Evolutionary conservation across 768 basidiomycete genomes (phyloP).

Genomic region (Atractiella rhizophila): DNA sequence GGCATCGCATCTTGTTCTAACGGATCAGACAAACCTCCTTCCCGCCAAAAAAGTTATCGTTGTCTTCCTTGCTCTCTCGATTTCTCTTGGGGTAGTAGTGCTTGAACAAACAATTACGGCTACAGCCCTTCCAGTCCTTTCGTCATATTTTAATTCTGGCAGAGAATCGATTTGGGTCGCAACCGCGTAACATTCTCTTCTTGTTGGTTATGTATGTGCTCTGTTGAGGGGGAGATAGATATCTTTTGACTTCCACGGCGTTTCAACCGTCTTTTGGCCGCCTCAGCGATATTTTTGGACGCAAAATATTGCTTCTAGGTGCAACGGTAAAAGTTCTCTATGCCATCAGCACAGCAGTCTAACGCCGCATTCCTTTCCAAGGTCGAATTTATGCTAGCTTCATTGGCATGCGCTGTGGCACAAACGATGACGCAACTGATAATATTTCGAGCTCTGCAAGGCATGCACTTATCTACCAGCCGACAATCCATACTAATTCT

Average conservation of each 20-base stretch:
- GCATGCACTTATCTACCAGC: no score
- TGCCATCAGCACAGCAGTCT: no score
- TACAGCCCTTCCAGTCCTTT: neutral
- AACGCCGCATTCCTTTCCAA: no score
- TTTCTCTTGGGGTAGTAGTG: neutral
- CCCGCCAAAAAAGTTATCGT: neutral
- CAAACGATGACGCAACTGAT: slow-evolving; percentile 1
- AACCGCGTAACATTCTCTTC: neutral
- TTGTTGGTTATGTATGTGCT: neutral
- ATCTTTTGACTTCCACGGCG: neutral
- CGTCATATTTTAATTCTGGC: neutral
- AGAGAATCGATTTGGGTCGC: neutral
- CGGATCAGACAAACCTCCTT: neutral
- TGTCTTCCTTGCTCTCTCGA: neutral
- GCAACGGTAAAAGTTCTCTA: no score
- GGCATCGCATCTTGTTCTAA: no score
- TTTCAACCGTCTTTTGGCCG: neutral
- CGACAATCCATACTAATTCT: no score
- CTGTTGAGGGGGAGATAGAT: no score
- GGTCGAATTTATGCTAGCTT: no score
- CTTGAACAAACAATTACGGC: neutral
- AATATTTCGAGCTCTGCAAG: slow-evolving; percentile 7
- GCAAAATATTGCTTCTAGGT: no score
- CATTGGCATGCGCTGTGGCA: neutral
- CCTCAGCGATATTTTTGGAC: neutral